Percentiles rank a stretch among this genome's conserved stretches.
phyloP scores from a whole-genome alignment of 345 rosid species.

The Excoecaria cochinchinensis region DNA sequence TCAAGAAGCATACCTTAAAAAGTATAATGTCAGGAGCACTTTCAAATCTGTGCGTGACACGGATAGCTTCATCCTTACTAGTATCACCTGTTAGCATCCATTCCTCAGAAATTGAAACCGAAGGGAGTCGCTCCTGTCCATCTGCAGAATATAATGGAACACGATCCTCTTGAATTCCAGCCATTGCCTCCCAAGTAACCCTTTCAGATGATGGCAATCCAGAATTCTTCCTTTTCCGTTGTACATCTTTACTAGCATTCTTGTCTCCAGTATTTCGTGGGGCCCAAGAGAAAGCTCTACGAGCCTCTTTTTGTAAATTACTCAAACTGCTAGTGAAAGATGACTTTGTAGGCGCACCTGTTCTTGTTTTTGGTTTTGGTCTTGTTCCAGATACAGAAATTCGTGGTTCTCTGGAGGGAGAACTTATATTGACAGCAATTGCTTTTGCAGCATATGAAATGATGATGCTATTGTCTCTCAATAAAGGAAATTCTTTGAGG shows the following conservation, averaged over 20 bases:
- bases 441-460: conserved; percentile 88
- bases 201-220: conserved; percentile 77
- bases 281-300: conserved; percentile 96
- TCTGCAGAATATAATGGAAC: conserved; percentile 58
- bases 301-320: conserved; percentile 91
- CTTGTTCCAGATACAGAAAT: conserved; percentile 69
- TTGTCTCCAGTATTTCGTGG: conserved; percentile 82
- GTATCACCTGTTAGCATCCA: conserved; percentile 90
- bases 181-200: conserved; percentile 95
- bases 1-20: conserved; percentile 63
- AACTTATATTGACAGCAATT: conserved; percentile 64
- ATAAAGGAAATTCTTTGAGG: conserved; percentile 81
- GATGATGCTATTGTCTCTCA: conserved; percentile 74
- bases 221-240: conserved; percentile 86
- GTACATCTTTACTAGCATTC: conserved; percentile 68
- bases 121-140: conserved; percentile 85
- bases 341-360: conserved; percentile 56
- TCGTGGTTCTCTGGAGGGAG: conserved; percentile 75
- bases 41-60: conserved; percentile 84
- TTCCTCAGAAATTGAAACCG: conserved; percentile 87
- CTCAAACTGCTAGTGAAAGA: conserved; percentile 83
- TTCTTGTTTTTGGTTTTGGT: conserved; percentile 59
- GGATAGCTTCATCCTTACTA: conserved; percentile 72
- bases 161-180: conserved; percentile 86
- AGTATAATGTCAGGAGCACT: conserved; percentile 91